A percentile compares a stretch with the other conserved stretches of the same genome.
These are phyloP conservation scores for Emergomyces africanus DNA, from an alignment of 2,329 filamentous ascomycete species.

Conservation along the genomic window DNA sequence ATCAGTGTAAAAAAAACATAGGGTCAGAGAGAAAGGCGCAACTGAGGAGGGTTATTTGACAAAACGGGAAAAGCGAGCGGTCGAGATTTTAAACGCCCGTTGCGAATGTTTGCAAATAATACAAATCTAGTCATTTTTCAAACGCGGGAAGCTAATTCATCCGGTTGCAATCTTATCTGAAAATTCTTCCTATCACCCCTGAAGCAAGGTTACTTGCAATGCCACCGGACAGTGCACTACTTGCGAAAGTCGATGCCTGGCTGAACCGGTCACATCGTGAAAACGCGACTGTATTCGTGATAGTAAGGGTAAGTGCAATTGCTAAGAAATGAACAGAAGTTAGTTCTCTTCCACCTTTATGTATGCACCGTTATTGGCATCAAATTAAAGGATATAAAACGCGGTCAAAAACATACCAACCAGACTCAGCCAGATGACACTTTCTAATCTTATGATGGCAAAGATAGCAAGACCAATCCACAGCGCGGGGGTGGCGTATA, in stretches of 20 bases:
- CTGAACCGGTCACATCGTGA: conserved; percentile 40
- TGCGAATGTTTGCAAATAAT: neutral
- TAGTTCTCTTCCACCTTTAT: neutral
- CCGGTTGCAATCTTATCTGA: conserved; percentile 24
- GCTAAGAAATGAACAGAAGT: conserved; percentile 17
- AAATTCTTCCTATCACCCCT: conserved; percentile 42
- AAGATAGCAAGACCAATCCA: conserved; percentile 38
- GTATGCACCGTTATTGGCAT: neutral
- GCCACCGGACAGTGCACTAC: conserved; percentile 41
- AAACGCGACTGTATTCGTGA: conserved; percentile 40
- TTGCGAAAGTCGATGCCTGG: conserved; percentile 47
- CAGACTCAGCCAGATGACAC: conserved; percentile 39
- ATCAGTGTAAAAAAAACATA: neutral
- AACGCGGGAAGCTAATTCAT: neutral
- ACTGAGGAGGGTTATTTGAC: neutral
- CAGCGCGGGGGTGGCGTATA: conserved; percentile 35
- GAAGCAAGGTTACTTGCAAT: conserved; percentile 43
- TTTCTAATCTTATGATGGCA: conserved; percentile 34
- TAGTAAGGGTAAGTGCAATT: conserved; percentile 37
- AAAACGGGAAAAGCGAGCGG: neutral
- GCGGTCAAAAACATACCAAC: conserved; percentile 29
- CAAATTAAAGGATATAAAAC: neutral
- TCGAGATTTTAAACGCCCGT: neutral
- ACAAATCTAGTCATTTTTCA: neutral
- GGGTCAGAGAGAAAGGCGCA: neutral